Evolutionary conservation across 129 eudicot genomes (phyloP), one percentile per base, ranked within the genome.

Genomic region (Ambrosia trifida): DNA sequence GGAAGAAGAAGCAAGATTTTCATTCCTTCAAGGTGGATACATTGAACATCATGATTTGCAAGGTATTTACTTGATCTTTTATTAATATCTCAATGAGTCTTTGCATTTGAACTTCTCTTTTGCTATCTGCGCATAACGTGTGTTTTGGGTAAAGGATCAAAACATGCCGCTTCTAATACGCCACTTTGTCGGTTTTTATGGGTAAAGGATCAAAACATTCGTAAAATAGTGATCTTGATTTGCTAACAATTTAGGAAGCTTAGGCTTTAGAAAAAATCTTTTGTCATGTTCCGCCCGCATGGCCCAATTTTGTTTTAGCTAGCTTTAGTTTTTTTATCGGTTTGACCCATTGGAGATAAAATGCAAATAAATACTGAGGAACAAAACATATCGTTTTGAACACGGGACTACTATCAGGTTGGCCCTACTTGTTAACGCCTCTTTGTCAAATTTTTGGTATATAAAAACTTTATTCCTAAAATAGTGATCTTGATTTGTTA

Each of bases 1-100:
- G 7, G 36, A 66, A 47, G 79, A 80, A 73, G 97, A 87, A 83
- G 95, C 95, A 11, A 87, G 98, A 32, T 94, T 81, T 87, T 94
- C 98, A 6, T 94, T 94, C 69, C 30, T 94, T 72, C 78, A 81
- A 14, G 98, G 98, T 76, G 89, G 89, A 65, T 94, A 94, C 74
- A 90, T 90, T 18, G 92, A 89, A 84, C 92, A 93, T 82, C 63
- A 66, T 74, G 89, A 84, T 54, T 71, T 68, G 19, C 84, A 80
- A 85, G 98, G 98, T 89, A 76, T 8, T 64, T 78, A 12, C 68
- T 11, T 54, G 57, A 41, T 40, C 49, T 16, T 54, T 43, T 77
- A 31, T 13, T 58, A 68, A 44, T 41, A 11, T 56, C 63, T 46
- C 24, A 4, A 18, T 35, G 14, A 16, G 13, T 19, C 51, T 57